Base-by-base conservation (phyloP, 2,329 filamentous ascomycete genomes). In the Epichloe elymi region DNA sequence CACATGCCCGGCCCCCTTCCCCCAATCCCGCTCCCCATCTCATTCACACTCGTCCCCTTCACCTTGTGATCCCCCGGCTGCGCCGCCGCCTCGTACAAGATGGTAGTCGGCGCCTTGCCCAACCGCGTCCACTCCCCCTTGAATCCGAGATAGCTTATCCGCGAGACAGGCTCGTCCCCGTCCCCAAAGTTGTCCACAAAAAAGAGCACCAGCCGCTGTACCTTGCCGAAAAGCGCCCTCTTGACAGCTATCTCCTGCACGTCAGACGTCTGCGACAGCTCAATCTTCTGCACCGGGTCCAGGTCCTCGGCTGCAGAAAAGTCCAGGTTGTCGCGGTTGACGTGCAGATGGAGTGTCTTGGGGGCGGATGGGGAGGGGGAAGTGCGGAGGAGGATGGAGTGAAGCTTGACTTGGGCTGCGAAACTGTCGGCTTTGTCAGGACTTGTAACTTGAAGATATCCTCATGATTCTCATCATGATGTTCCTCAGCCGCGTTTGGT, bases 111-210 rank as follows among this genome's bases (percentile, higher is more conserved):
- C 63, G 65, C 70, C 55, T 63, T 62, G 20, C 85, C 93, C 61
- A 95, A 68, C 64, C 83, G 82, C 79, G 93, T 93, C 76, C 88
- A 97, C 68, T 95, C 88, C 23, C 93, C 93, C 69, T 88, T 90
- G 73, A 98, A 97, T 1, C 87, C 93, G 51, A 97, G 56, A 69
- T 96, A 98, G 55, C 75, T 82, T 2, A 97, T 66, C 46, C 82
- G 76, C 43, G 87, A 91, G 51, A 85, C 81, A 51, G 94, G 87
- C 63, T 90, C 87, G 14, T 88, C 86, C 0, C 82, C 88, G 46
- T 80, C 78, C 59, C 82, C 78, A 68, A 91, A 95, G 64, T 97
- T 98, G 65, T 96, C 88, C 60, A 87, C 84, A 60, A 97, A 86
- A 72, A 97, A 97, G 47, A 98, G 73, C 14, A 83, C 81, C 54